phyloP scores from a whole-genome alignment of 352 stramenopile species.

The Phytophthora brassicae region DNA sequence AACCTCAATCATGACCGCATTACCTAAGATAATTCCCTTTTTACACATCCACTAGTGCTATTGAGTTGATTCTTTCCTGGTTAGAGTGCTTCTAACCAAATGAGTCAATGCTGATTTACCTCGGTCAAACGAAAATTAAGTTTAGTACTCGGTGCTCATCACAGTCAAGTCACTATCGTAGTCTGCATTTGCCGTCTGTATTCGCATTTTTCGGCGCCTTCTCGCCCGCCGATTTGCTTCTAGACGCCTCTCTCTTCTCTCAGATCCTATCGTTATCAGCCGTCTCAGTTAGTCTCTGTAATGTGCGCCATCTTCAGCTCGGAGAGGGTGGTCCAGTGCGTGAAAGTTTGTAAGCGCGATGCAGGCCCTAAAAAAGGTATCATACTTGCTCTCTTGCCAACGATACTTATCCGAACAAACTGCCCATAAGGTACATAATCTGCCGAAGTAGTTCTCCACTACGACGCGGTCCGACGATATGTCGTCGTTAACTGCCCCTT shows the following conservation, averaged over 20 bases:
- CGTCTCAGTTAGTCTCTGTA: background rate
- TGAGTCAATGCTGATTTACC: background rate
- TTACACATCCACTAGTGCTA: background rate
- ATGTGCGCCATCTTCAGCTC: background rate
- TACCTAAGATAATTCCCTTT: background rate
- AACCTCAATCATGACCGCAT: background rate
- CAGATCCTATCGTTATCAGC: background rate
- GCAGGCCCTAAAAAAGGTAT: background rate
- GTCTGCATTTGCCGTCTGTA: background rate
- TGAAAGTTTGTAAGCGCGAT: background rate
- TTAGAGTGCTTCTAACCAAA: background rate
- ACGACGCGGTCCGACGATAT: background rate
- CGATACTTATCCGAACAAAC: background rate
- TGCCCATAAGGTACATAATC: background rate
- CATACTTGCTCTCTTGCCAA: background rate
- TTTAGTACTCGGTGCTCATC: conserved; percentile 1
- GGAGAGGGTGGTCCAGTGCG: background rate
- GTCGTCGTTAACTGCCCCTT: background rate
- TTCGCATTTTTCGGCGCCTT: background rate
- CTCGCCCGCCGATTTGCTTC: background rate
- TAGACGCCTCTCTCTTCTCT: background rate
- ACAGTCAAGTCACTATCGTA: background rate
- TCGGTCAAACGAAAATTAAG: background rate
- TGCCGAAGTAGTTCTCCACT: background rate
- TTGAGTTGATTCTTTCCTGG: background rate